Conservation (phyloP, 345 rosid genomes). For the Eucalyptus leucophloia region DNA sequence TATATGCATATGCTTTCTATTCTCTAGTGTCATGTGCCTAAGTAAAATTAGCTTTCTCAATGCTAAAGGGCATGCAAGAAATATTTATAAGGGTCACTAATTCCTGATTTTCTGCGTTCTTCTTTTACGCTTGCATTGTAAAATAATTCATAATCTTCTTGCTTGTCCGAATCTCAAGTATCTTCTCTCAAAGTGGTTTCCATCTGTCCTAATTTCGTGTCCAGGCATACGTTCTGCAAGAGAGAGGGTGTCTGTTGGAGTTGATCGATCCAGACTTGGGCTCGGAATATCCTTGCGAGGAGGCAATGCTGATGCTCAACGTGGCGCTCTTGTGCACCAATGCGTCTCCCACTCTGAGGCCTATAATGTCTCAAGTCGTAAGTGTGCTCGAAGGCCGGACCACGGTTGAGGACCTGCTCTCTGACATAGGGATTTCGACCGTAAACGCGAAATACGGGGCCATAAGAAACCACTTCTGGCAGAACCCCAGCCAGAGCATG, state of each 20-base stretch:
- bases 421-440: conserved; percentile 60
- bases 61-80: neutral
- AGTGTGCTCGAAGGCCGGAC: conserved; percentile 78
- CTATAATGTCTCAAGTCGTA: conserved; percentile 82
- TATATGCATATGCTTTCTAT: neutral
- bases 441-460: conserved; percentile 53
- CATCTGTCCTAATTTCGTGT: neutral
- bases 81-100: neutral
- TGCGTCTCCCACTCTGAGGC: conserved; percentile 79
- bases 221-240: conserved; percentile 71
- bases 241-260: conserved; percentile 49
- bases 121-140: neutral
- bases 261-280: conserved; percentile 52
- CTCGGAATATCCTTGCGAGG: conserved; percentile 45
- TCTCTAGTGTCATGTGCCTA: neutral
- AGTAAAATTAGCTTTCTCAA: neutral
- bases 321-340: conserved; percentile 76
- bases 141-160: neutral
- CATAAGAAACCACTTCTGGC: conserved; percentile 78
- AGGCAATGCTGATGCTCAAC: conserved; percentile 63
- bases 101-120: neutral
- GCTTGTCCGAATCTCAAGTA: neutral
- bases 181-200: neutral
- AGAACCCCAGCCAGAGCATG: conserved; percentile 40
- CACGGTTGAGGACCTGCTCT: conserved; percentile 52